phyloP scores from a whole-genome alignment of 371 early-diverging fungal genomes.

The Mortierella sp. region DNA sequence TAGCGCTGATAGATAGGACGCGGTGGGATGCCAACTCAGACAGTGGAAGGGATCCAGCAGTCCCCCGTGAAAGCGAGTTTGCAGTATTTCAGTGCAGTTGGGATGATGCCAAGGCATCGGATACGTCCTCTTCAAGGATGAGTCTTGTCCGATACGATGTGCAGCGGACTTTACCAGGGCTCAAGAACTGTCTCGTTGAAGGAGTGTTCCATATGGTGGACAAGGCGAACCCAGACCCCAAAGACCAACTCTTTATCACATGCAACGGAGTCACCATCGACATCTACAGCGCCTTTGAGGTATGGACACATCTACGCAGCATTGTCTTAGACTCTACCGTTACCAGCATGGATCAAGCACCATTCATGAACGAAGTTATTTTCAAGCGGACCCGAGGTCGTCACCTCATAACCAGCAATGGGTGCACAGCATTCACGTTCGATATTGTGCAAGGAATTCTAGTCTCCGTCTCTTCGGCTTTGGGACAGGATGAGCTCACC shows the following conservation, averaged over 20 bases:
- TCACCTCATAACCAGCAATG: background rate
- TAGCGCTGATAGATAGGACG: background rate
- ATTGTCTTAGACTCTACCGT: background rate
- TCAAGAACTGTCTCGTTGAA: background rate
- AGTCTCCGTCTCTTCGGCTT: background rate
- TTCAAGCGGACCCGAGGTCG: background rate
- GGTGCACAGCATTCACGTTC: background rate
- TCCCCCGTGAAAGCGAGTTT: background rate
- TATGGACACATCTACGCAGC: background rate
- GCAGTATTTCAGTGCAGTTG: background rate
- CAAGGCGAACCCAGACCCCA: background rate
- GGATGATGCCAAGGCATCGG: background rate
- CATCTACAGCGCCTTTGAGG: background rate
- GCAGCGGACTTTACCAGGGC: background rate
- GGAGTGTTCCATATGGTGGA: background rate
- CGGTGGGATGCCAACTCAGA: background rate
- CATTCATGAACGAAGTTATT: background rate
- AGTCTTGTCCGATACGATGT: background rate
- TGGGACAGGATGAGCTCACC: background rate
- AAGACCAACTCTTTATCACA: background rate
- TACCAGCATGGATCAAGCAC: background rate
- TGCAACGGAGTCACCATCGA: conserved; percentile 1
- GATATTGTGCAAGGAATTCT: background rate
- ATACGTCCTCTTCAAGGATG: background rate
- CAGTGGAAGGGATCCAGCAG: background rate